phyloP scores from a whole-genome alignment of 2,329 filamentous ascomycete species.

The Pseudogymnoascus sp. region DNA sequence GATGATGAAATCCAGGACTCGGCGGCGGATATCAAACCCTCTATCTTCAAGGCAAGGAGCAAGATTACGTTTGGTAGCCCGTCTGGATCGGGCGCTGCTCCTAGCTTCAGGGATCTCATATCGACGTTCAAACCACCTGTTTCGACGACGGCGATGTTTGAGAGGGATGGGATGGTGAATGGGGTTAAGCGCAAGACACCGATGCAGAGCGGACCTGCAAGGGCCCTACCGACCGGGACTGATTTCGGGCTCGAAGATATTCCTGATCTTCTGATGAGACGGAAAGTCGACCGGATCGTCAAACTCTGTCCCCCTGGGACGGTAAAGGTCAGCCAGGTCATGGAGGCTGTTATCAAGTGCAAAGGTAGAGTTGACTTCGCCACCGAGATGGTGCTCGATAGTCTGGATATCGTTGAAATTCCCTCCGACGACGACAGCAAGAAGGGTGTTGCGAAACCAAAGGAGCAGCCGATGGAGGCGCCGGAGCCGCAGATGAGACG shows the following conservation, averaged over 20 bases:
- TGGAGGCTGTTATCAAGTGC: slow-evolving; percentile 42
- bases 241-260: slow-evolving; percentile 43
- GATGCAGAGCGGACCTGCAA: slow-evolving; percentile 34
- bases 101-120: background rate
- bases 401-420: slow-evolving; percentile 24
- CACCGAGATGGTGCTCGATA: slow-evolving; percentile 38
- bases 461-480: slow-evolving; percentile 21
- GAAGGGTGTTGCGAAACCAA: slow-evolving; percentile 7
- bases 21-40: slow-evolving; percentile 52
- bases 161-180: background rate
- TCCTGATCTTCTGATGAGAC: slow-evolving; percentile 39
- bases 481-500: slow-evolving; percentile 45
- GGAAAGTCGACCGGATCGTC: slow-evolving; percentile 46
- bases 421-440: slow-evolving; percentile 5
- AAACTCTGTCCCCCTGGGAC: slow-evolving; percentile 35
- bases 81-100: background rate
- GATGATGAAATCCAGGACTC: slow-evolving; percentile 49
- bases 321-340: slow-evolving; percentile 38
- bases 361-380: slow-evolving; percentile 50
- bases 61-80: slow-evolving; percentile 1
- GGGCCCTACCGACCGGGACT: slow-evolving; percentile 37
- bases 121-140: background rate
- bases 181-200: background rate
- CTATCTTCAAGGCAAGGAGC: slow-evolving; percentile 39
- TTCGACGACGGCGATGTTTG: slow-evolving; percentile 2